A percentile compares a stretch with the other conserved stretches of the same genome.
phyloP scores from a whole-genome alignment of 495 filamentous ascomycete species.

The Venustampulla echinocandica region DNA sequence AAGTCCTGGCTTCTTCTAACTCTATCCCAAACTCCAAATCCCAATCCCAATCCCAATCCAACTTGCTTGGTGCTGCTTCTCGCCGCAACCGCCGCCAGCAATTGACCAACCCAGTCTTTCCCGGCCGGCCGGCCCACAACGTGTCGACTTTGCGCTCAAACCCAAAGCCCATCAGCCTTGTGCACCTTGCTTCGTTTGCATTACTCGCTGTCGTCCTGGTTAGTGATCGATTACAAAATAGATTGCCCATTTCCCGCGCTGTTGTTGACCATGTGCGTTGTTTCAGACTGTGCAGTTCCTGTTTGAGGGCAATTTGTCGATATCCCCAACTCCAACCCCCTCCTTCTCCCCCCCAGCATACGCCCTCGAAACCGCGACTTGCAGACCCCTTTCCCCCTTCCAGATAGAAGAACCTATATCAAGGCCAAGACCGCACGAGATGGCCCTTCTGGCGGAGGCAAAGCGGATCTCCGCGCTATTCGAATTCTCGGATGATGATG shows the following conservation, averaged over 20 bases:
- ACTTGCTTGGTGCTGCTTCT: not conserved
- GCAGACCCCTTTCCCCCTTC: constrained; percentile 39
- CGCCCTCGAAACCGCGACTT: constrained; percentile 30
- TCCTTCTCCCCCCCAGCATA: constrained; percentile 35
- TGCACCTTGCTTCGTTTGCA: constrained; percentile 34
- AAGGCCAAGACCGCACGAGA: constrained; percentile 34
- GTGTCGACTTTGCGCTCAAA: too few relatives aligned
- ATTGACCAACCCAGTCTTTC: constrained; percentile 11
- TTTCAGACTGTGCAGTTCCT: constrained; percentile 21
- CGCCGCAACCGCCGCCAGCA: not conserved
- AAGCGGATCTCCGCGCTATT: constrained; percentile 76
- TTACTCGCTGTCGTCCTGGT: constrained; percentile 38
- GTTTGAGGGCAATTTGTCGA: constrained; percentile 10
- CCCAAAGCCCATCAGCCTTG: constrained; percentile 15
- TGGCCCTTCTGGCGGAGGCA: constrained; percentile 63
- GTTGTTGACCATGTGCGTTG: not conserved
- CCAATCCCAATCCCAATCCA: too few relatives aligned
- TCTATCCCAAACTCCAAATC: too few relatives aligned
- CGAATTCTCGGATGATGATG: constrained; percentile 70
- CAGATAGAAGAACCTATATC: constrained; percentile 38
- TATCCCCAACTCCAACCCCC: constrained; percentile 9
- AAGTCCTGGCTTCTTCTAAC: too few relatives aligned
- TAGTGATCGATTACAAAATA: constrained; percentile 24
- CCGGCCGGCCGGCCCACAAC: constrained; percentile 14
- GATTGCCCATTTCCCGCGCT: not conserved